phyloP scores from a whole-genome alignment of 2,329 filamentous ascomycete genomes.

The Claviceps digitariae region DNA sequence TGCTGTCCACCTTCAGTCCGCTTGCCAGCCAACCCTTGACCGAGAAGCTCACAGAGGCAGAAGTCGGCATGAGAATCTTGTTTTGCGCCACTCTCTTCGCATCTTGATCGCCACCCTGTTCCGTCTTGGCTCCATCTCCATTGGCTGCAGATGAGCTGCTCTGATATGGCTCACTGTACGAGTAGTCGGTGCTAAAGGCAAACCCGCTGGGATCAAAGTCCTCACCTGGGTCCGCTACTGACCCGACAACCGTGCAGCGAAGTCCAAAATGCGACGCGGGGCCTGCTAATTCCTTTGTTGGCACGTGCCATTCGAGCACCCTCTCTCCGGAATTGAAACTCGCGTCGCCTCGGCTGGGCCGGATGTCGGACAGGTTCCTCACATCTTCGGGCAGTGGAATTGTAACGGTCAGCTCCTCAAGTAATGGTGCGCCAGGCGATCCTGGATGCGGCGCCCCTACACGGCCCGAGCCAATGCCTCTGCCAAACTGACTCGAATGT shows the following conservation, averaged over 20 bases:
- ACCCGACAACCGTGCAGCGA: constrained; percentile 66
- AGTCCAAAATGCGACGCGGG: constrained; percentile 58
- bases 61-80: constrained; percentile 67
- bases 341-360: constrained; percentile 71
- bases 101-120: constrained; percentile 32
- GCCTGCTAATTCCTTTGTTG: constrained; percentile 58
- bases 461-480: constrained; percentile 28
- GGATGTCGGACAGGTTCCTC: constrained; percentile 70
- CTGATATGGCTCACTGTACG: constrained; percentile 45
- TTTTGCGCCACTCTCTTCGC: constrained; percentile 50
- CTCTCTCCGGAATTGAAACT: constrained; percentile 62
- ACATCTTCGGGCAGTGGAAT: constrained; percentile 70
- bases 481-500: constrained; percentile 24
- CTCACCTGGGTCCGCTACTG: constrained; percentile 33
- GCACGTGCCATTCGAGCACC: constrained; percentile 70
- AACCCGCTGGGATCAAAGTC: constrained; percentile 37
- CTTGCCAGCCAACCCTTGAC: constrained; percentile 57
- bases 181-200: constrained; percentile 36
- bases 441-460: constrained; percentile 33
- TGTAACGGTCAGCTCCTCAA: constrained; percentile 67
- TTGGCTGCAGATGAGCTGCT: constrained; percentile 17
- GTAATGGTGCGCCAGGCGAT: constrained; percentile 41
- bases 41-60: constrained; percentile 58
- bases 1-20: constrained; percentile 53
- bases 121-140: constrained; percentile 17